A percentile compares a stretch with the other conserved stretches of the same genome.
Evolutionary conservation across 2,329 filamentous ascomycete genomes (phyloP).

Genomic region (Biscogniauxia mediterranea): DNA sequence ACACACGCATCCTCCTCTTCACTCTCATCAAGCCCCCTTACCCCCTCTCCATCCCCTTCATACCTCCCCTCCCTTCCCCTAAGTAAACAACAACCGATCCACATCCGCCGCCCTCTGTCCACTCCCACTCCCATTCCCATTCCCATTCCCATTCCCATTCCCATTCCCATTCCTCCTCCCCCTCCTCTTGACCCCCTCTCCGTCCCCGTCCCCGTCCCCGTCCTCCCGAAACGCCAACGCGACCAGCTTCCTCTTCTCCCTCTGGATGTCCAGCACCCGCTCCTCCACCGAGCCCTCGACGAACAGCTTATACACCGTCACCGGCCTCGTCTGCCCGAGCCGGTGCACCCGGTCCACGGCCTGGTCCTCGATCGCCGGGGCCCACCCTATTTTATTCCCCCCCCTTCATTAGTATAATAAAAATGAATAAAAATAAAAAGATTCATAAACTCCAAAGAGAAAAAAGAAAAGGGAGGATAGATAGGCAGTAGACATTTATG

Average conservation of each 20-base stretch:
- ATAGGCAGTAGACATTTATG: constrained; percentile 13
- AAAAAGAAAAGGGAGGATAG: not conserved
- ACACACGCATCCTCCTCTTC: no score
- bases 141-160: no score
- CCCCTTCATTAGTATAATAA: no score
- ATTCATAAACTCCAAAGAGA: no score
- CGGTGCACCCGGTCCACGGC: constrained; percentile 86
- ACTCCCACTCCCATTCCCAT: no score
- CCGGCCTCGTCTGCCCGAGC: constrained; percentile 76
- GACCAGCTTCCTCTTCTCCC: constrained; percentile 75
- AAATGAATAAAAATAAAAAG: no score
- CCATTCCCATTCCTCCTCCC: no score
- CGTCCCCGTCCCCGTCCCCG: constrained; percentile 41
- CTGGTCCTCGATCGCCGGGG: constrained; percentile 88
- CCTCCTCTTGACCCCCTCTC: constrained; percentile 17
- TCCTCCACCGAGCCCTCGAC: constrained; percentile 82
- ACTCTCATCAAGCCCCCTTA: no score
- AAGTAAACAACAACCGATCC: not conserved
- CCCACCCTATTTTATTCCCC: constrained; percentile 61
- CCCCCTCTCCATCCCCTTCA: no score
- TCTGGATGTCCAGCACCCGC: constrained; percentile 73
- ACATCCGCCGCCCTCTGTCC: not conserved
- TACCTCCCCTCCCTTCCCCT: not conserved
- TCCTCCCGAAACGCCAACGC: constrained; percentile 78
- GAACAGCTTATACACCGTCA: constrained; percentile 77